Base-by-base conservation (phyloP, 1,139 yeast species). In the Kodamaea plutei region DNA sequence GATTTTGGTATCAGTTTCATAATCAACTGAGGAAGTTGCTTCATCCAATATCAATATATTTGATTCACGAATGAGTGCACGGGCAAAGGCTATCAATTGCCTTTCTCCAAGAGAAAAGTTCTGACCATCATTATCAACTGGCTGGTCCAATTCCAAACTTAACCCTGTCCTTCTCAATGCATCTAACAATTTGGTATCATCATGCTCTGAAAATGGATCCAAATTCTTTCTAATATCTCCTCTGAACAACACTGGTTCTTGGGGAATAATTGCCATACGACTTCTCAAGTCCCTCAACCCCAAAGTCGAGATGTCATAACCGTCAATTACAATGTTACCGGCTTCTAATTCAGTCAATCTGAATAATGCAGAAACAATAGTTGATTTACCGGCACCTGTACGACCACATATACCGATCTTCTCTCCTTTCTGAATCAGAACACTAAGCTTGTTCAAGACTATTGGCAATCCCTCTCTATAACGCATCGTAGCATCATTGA, bases 351-450 rank as follows among this genome's bases (percentile, higher is more conserved):
- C 85, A 5, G 68, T 56, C 22, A 80, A 52, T 30, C 88, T 64
- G 50, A 72, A 80, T 30, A 80, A 54, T 0, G 83, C 79, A 13
- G 72, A 64, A 68, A 78, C 74, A 23, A 80, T 73, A 3, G 84
- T 73, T 13, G 80, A 70, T 50, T 80, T 80, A 23, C 88, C 88
- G 7, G 87, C 85, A 33, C 88, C 88, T 1, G 88, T 80, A 42
- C 87, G 69, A 11, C 88, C 88, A 54, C 84, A 77, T 35, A 80
- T 76, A 24, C 87, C 88, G 36, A 80, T 64, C 47, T 77, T 79
- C 50, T 77, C 77, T 12, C 74, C 70, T 2, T 76, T 69, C 8
- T 60, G 52, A 15, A 80, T 58, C 4, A 48, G 42, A 20, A 73
- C 45, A 21, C 53, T 48, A 26, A 85, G 51, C 34, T 73, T 56